These are phyloP conservation scores for Colletotrichum sp. DNA, from an alignment of 2,329 filamentous ascomycete genomes.

Conservation along the genomic window DNA sequence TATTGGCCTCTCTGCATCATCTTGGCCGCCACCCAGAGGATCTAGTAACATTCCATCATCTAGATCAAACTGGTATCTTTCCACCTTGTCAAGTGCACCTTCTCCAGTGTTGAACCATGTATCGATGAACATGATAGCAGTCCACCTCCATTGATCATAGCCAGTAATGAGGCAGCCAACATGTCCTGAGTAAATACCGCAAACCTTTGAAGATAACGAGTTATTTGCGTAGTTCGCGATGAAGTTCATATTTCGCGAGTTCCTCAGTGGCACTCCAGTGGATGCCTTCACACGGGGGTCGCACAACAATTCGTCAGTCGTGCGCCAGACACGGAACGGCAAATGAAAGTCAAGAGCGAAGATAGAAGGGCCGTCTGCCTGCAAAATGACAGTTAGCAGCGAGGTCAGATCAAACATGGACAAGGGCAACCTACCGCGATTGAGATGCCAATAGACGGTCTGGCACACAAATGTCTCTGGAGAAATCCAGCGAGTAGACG, in stretches of 20 bases:
- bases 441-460: not conserved
- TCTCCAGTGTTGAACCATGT: not conserved
- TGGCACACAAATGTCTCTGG: not conserved
- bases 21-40: not conserved
- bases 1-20: not conserved
- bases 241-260: not conserved
- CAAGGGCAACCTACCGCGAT: not conserved
- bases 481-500: not conserved
- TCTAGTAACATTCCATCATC: not conserved
- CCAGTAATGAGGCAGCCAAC: not conserved
- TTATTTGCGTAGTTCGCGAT: too few species aligned
- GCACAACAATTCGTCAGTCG: not conserved
- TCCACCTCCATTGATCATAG: not conserved
- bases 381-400: not conserved
- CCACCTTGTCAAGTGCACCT: not conserved
- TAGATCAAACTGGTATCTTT: not conserved
- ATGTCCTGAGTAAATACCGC: not conserved
- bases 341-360: not conserved
- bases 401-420: too few species aligned
- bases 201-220: too few species aligned
- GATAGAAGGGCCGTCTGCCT: not conserved
- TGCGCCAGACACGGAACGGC: not conserved
- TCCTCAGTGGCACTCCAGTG: not conserved
- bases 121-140: not conserved
- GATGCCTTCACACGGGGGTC: not conserved